phyloP scores from a whole-genome alignment of 352 stramenopile genomes.

The Phytophthora hybrid region DNA sequence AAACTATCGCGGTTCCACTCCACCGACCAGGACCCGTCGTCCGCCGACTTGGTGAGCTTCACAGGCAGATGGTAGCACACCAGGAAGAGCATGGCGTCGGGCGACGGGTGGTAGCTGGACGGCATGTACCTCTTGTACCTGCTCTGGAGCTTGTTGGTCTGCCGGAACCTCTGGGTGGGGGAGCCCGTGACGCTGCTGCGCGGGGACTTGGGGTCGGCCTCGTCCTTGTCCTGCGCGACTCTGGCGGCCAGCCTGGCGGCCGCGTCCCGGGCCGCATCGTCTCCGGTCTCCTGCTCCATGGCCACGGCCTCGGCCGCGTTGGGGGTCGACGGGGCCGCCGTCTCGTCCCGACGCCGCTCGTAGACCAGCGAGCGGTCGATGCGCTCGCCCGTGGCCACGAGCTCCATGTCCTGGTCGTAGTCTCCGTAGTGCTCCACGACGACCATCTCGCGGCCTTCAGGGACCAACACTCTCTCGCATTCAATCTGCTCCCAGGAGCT shows the following conservation, averaged over 20 bases:
- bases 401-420: conserved; percentile 71
- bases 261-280: conserved; percentile 18
- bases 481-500: conserved; percentile 86
- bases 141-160: conserved; percentile 77
- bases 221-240: conserved; percentile 25
- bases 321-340: not conserved
- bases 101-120: conserved; percentile 72
- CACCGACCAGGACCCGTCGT: conserved; percentile 81
- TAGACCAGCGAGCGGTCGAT: conserved; percentile 73
- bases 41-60: conserved; percentile 74
- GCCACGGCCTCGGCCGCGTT: conserved; percentile 20
- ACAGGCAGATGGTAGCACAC: conserved; percentile 95
- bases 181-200: conserved; percentile 43
- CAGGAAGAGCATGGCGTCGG: conserved; percentile 82
- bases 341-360: conserved; percentile 50
- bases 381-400: conserved; percentile 64
- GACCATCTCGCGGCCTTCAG: conserved; percentile 82
- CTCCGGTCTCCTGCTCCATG: conserved; percentile 9
- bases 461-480: conserved; percentile 73
- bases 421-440: conserved; percentile 81
- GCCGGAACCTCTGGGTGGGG: conserved; percentile 62
- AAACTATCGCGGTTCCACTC: conserved; percentile 93
- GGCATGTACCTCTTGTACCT: conserved; percentile 85
- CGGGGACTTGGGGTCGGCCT: conserved; percentile 35
- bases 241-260: conserved; percentile 13